These are phyloP conservation scores for Aspergillus nidulans DNA, from an alignment of 495 filamentous ascomycete species.

Conservation along the genomic window DNA sequence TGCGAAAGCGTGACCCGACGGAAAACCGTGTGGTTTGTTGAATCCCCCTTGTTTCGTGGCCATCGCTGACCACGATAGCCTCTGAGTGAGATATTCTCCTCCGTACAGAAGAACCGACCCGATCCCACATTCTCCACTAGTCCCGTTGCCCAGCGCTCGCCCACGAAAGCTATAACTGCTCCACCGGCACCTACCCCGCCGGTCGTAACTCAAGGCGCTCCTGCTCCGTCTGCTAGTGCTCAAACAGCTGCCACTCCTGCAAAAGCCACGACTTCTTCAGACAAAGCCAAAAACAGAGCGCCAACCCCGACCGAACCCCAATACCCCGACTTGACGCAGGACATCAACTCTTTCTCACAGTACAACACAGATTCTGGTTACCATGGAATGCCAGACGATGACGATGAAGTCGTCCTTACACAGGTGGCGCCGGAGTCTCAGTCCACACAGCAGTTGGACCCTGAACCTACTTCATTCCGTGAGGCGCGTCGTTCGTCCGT, in stretches of 20 bases:
- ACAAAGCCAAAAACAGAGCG: slow-evolving; percentile 17
- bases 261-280: background rate
- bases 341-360: slow-evolving; percentile 38
- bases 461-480: slow-evolving; percentile 32
- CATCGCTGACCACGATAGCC: slow-evolving; percentile 51
- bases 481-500: slow-evolving; percentile 26
- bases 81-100: slow-evolving; percentile 75
- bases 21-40: slow-evolving; percentile 65
- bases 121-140: slow-evolving; percentile 29
- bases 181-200: slow-evolving; percentile 16
- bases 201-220: background rate
- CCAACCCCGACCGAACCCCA: slow-evolving; percentile 24
- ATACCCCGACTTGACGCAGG: slow-evolving; percentile 32
- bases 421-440: slow-evolving; percentile 33
- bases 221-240: background rate
- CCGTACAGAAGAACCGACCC: slow-evolving; percentile 45
- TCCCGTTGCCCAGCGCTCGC: slow-evolving; percentile 31
- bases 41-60: background rate
- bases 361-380: slow-evolving; percentile 72
- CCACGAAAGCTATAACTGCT: slow-evolving; percentile 26
- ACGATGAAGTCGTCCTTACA: slow-evolving; percentile 33
- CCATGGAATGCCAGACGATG: slow-evolving; percentile 64
- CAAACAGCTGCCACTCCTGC: background rate
- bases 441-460: slow-evolving; percentile 34
- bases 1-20: slow-evolving; percentile 60